A percentile compares a stretch with the other conserved stretches of the same genome.
phyloP scores from a whole-genome alignment of 257 asterid species.

The Plantago elongata region DNA sequence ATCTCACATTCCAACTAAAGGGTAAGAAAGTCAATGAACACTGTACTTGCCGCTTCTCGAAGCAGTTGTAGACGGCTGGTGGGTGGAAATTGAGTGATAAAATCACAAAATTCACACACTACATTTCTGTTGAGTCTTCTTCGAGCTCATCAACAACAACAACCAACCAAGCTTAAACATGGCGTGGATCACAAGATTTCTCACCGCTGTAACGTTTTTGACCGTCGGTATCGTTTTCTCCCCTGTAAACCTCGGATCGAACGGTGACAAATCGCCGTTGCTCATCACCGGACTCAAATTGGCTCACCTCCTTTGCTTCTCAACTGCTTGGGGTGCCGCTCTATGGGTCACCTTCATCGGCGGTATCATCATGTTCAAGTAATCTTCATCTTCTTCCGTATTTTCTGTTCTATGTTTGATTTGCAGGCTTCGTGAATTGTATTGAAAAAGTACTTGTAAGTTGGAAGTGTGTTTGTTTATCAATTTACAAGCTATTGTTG shows the following conservation, averaged over 20 bases:
- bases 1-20: no score
- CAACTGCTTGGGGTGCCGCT: constrained; percentile 97
- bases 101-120: no score
- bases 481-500: no score
- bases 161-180: constrained; percentile 25
- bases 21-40: no score
- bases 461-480: no score
- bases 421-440: no score
- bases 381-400: background rate
- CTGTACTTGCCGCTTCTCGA: no score
- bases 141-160: background rate
- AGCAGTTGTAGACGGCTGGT: no score
- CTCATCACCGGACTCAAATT: constrained; percentile 53
- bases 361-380: constrained; percentile 99
- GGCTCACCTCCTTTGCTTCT: constrained; percentile 83
- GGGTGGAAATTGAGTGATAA: no score
- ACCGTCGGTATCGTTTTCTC: constrained; percentile 79
- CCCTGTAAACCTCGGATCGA: constrained; percentile 83
- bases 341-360: constrained; percentile 98
- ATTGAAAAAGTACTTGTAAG: no score
- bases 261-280: constrained; percentile 44
- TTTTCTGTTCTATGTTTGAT: no score
- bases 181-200: constrained; percentile 85
- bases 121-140: background rate
- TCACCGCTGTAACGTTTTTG: constrained; percentile 70